These are phyloP conservation scores for Cyclotella distinguenda DNA, from an alignment of 108 stramenopile genomes.

Conservation along the genomic window DNA sequence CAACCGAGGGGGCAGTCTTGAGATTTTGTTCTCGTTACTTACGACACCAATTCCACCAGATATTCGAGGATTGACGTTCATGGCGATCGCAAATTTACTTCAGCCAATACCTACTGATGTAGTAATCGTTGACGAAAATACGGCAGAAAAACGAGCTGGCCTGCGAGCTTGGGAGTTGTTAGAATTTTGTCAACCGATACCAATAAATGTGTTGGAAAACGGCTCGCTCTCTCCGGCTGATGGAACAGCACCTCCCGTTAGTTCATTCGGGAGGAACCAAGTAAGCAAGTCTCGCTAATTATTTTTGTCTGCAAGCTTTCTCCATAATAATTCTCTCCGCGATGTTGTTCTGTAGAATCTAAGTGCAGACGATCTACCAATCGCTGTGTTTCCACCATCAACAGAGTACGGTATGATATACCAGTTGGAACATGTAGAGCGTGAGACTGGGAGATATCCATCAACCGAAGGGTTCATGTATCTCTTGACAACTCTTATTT, in stretches of 20 bases:
- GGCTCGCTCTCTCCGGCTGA: slow-evolving; percentile 32
- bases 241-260: slow-evolving; percentile 9
- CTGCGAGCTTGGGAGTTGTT: slow-evolving; percentile 73
- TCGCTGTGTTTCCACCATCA: slow-evolving; percentile 35
- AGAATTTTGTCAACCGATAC: slow-evolving; percentile 70
- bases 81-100: slow-evolving; percentile 72
- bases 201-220: slow-evolving; percentile 64
- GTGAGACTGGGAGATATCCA: slow-evolving; percentile 62
- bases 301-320: not conserved
- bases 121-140: not conserved
- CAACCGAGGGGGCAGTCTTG: slow-evolving; percentile 55
- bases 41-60: slow-evolving; percentile 56
- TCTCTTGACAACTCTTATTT: slow-evolving; percentile 65
- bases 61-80: slow-evolving; percentile 64
- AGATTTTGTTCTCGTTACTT: slow-evolving; percentile 69
- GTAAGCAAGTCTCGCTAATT: slow-evolving; percentile 1
- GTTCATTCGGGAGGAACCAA: slow-evolving; percentile 17
- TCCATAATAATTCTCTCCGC: not conserved
- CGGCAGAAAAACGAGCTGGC: slow-evolving; percentile 24
- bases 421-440: slow-evolving; percentile 81
- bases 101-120: slow-evolving; percentile 16
- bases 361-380: slow-evolving; percentile 10
- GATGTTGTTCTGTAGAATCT: not conserved
- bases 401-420: slow-evolving; percentile 68
- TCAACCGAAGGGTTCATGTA: slow-evolving; percentile 81